Conservation (phyloP, 2,329 filamentous ascomycete genomes). For the Colletotrichum sp. region DNA sequence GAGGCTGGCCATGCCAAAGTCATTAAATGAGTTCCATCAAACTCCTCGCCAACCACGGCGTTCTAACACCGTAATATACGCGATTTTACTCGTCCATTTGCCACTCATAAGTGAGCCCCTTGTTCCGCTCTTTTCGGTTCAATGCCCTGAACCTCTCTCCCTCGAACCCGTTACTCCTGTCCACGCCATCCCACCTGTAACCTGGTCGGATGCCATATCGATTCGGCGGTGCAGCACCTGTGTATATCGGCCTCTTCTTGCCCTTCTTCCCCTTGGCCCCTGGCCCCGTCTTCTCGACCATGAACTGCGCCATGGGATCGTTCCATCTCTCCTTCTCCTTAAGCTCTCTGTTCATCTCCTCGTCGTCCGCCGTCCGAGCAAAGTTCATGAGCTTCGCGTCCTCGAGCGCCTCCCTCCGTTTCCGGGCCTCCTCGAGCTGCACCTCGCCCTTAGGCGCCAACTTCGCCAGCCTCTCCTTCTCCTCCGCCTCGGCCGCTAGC, state of each 20-base stretch:
- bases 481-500: slow-evolving; percentile 67
- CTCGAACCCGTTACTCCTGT: slow-evolving; percentile 93
- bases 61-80: neutral
- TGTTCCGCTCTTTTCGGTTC: slow-evolving; percentile 77
- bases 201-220: slow-evolving; percentile 92
- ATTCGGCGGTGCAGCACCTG: slow-evolving; percentile 84
- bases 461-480: slow-evolving; percentile 69
- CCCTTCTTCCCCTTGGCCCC: slow-evolving; percentile 29
- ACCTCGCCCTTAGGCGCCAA: slow-evolving; percentile 84
- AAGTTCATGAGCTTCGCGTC: slow-evolving; percentile 85
- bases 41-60: neutral
- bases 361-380: slow-evolving; percentile 83
- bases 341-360: slow-evolving; percentile 82
- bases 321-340: slow-evolving; percentile 85
- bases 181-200: slow-evolving; percentile 96
- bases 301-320: slow-evolving; percentile 86
- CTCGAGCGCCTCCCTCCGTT: slow-evolving; percentile 70
- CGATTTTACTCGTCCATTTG: slow-evolving; percentile 83
- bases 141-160: slow-evolving; percentile 88
- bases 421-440: slow-evolving; percentile 72
- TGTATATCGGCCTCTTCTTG: slow-evolving; percentile 70
- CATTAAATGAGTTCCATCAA: neutral
- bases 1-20: neutral
- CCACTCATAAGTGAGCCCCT: slow-evolving; percentile 89
- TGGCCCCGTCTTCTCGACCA: slow-evolving; percentile 55